Evolutionary conservation across 169 alveolate genomes (phyloP).

Genomic region (Plasmodium adleri): DNA sequence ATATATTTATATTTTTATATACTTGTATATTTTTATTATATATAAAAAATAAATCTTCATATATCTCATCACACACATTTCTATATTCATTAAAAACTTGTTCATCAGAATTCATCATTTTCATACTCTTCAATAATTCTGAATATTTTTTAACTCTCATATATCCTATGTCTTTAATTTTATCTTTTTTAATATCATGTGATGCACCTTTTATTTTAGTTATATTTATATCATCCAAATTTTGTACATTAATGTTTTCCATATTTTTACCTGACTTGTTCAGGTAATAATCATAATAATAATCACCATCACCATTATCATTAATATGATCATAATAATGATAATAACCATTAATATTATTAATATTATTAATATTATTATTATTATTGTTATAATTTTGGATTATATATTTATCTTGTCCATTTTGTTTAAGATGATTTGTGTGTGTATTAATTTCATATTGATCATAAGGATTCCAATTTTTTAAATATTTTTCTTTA

Average conservation of each 20-base stretch:
- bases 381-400: neutral
- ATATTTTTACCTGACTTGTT: constrained; percentile 2
- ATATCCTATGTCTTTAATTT: neutral
- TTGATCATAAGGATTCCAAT: neutral
- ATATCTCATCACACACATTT: constrained; percentile 43
- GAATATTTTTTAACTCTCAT: neutral
- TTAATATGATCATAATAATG: too few relatives aligned
- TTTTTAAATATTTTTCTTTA: neutral
- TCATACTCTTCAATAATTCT: neutral
- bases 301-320: neutral
- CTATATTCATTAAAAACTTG: constrained; percentile 8
- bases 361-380: neutral
- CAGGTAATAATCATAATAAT: neutral
- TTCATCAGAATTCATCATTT: neutral
- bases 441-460: neutral
- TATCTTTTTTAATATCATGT: neutral
- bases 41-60: constrained; percentile 35
- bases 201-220: neutral
- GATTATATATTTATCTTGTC: neutral
- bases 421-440: neutral
- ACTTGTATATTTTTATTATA: constrained; percentile 30
- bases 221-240: constrained; percentile 42
- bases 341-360: neutral
- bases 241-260: constrained; percentile 6
- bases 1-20: constrained; percentile 52